Conservation (phyloP, 1,284 basidiomycete genomes). For the Cryptococcus sp. region DNA sequence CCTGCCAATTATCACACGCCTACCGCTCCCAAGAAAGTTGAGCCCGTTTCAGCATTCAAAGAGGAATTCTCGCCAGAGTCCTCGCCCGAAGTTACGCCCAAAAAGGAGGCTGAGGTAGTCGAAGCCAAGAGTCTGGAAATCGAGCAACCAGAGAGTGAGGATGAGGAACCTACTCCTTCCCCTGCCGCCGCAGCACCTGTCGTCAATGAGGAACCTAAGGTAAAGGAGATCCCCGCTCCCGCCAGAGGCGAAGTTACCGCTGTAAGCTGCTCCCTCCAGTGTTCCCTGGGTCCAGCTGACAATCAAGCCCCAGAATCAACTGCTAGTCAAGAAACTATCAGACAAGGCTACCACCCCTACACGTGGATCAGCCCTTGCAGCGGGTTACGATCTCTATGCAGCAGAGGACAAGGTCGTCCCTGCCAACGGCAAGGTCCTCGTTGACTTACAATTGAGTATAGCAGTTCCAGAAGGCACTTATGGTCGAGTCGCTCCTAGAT, state of each 20-base stretch:
- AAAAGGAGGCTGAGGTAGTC: slow-evolving; percentile 10
- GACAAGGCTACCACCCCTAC: slow-evolving; percentile 81
- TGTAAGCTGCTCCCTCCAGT: not conserved
- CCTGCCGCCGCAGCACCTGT: not conserved
- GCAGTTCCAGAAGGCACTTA: slow-evolving; percentile 94
- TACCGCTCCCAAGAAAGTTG: slow-evolving; percentile 2
- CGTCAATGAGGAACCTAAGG: not conserved
- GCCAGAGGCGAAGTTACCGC: not conserved
- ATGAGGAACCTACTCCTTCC: slow-evolving; percentile 15
- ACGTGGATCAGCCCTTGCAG: slow-evolving; percentile 77
- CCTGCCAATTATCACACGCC: slow-evolving; percentile 7
- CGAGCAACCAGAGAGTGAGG: slow-evolving; percentile 34
- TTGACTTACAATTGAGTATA: slow-evolving; percentile 91
- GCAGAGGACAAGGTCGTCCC: slow-evolving; percentile 76
- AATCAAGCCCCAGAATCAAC: slow-evolving; percentile 37
- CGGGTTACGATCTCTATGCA: slow-evolving; percentile 91
- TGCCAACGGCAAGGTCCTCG: slow-evolving; percentile 79
- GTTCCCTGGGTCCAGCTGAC: not conserved
- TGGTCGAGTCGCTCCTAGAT: slow-evolving; percentile 93
- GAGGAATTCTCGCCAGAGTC: slow-evolving; percentile 8
- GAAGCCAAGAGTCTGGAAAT: slow-evolving; percentile 38
- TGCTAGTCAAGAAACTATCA: slow-evolving; percentile 82
- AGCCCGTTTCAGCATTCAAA: slow-evolving; percentile 6
- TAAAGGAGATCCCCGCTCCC: slow-evolving; percentile 3
- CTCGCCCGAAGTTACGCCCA: slow-evolving; percentile 4